Evolutionary conservation across 257 asterid species (phyloP).

Genomic region (Ophiorrhiza pumila): DNA sequence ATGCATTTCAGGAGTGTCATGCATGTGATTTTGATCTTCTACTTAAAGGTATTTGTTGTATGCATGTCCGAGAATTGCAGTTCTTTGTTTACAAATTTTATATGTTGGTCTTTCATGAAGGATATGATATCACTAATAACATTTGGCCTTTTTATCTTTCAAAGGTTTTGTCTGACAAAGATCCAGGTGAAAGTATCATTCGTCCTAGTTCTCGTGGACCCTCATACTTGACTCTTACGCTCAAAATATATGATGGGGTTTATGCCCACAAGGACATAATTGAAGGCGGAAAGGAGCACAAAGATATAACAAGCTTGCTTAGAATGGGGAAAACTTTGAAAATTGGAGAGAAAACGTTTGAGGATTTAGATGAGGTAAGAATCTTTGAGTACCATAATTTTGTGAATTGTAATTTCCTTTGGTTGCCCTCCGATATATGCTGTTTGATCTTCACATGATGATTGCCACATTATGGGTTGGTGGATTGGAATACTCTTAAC

Average conservation of each 20-base stretch:
- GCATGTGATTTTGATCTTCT: not conserved
- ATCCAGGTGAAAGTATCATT: slow-evolving; percentile 82
- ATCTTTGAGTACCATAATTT: not conserved
- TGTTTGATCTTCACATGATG: not conserved
- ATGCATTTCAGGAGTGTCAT: not conserved
- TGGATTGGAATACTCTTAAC: not conserved
- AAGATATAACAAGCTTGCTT: slow-evolving; percentile 89
- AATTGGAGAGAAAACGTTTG: slow-evolving; percentile 96
- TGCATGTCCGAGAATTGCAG: not conserved
- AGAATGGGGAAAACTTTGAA: slow-evolving; percentile 86
- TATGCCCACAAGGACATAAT: slow-evolving; percentile 86
- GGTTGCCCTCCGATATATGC: not conserved
- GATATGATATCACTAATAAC: not conserved
- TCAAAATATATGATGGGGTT: slow-evolving; percentile 72
- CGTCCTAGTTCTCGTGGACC: slow-evolving; percentile 97
- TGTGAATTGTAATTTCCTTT: too few relatives aligned
- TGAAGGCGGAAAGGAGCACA: slow-evolving; percentile 92
- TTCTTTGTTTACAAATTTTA: not conserved
- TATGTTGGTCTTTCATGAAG: not conserved
- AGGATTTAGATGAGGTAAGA: slow-evolving; percentile 93
- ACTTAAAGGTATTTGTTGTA: not conserved
- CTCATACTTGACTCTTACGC: slow-evolving; percentile 70
- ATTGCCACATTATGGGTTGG: not conserved
- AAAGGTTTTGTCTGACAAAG: slow-evolving; percentile 79
- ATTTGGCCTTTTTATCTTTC: not conserved